Evolutionary conservation across 2,329 filamentous ascomycete species (phyloP).

Genomic region (Diaporthe destruens): DNA sequence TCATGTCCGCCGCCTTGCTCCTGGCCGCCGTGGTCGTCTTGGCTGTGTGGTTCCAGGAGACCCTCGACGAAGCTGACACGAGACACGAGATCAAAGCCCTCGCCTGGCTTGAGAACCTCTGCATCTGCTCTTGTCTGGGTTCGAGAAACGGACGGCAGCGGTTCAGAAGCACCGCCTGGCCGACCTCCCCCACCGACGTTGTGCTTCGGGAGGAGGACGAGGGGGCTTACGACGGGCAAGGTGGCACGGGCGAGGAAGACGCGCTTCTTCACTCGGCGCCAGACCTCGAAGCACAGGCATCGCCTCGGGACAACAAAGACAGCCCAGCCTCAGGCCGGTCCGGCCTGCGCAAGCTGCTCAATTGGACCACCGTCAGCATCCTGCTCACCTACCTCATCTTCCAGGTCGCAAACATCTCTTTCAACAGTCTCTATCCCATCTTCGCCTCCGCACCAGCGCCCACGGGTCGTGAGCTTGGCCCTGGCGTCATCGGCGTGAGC

Average conservation of each 20-base stretch:
- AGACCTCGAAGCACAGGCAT: slow-evolving; percentile 43
- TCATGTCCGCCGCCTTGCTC: slow-evolving; percentile 81
- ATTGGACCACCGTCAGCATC: slow-evolving; percentile 84
- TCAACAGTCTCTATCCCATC: slow-evolving; percentile 94
- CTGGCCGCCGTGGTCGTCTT: slow-evolving; percentile 79
- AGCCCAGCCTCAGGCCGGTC: slow-evolving; percentile 56
- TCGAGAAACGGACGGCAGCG: slow-evolving; percentile 43
- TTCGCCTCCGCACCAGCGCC: slow-evolving; percentile 84
- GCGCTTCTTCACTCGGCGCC: slow-evolving; percentile 32
- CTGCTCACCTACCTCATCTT: slow-evolving; percentile 92
- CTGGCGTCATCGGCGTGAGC: slow-evolving; percentile 85
- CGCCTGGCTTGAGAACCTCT: slow-evolving; percentile 48
- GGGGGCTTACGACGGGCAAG: slow-evolving; percentile 43
- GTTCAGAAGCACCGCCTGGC: slow-evolving; percentile 47
- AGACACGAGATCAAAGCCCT: slow-evolving; percentile 43
- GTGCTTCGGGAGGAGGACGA: slow-evolving; percentile 33
- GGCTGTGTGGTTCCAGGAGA: slow-evolving; percentile 88
- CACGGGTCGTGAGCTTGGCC: slow-evolving; percentile 79
- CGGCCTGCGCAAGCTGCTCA: slow-evolving; percentile 72
- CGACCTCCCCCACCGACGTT: slow-evolving; percentile 29
- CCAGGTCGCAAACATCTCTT: slow-evolving; percentile 92
- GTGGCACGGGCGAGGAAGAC: slow-evolving; percentile 30
- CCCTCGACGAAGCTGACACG: slow-evolving; percentile 66
- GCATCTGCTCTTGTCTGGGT: slow-evolving; percentile 41
- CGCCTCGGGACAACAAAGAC: slow-evolving; percentile 59